phyloP scores from a whole-genome alignment of 2,329 filamentous ascomycete species.

The Monilinia fructigena region DNA sequence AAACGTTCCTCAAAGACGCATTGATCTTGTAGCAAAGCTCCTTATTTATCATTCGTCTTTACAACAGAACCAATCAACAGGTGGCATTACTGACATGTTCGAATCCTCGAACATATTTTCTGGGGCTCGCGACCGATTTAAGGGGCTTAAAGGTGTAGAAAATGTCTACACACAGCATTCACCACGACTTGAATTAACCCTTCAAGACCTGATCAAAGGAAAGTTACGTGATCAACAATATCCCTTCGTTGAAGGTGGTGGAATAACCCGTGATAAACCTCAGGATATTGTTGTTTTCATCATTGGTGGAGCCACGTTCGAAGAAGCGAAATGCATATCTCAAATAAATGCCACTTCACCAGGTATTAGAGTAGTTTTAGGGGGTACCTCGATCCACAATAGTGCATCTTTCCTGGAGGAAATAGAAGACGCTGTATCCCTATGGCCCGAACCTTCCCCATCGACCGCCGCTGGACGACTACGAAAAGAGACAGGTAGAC shows the following conservation, averaged over 20 bases:
- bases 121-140: constrained; percentile 81
- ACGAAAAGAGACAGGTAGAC: constrained; percentile 39
- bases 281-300: constrained; percentile 97
- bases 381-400: constrained; percentile 86
- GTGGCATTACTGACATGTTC: constrained; percentile 87
- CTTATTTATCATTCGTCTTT: constrained; percentile 84
- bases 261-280: constrained; percentile 87
- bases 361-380: constrained; percentile 83
- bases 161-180: constrained; percentile 99
- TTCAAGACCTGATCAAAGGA: constrained; percentile 93
- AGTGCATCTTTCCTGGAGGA: constrained; percentile 85
- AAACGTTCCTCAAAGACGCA: constrained; percentile 71
- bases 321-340: constrained; percentile 96
- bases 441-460: constrained; percentile 70
- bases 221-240: constrained; percentile 82
- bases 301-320: constrained; percentile 88
- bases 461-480: constrained; percentile 40
- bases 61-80: constrained; percentile 70
- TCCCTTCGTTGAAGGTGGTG: constrained; percentile 87
- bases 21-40: constrained; percentile 78
- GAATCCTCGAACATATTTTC: constrained; percentile 90
- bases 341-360: constrained; percentile 88
- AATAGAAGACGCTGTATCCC: constrained; percentile 81
- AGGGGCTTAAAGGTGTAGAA: constrained; percentile 93
- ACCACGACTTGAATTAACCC: constrained; percentile 77